These are phyloP conservation scores for Microsporum ferrugineum DNA, from an alignment of 2,329 filamentous ascomycete genomes.

Conservation along the genomic window DNA sequence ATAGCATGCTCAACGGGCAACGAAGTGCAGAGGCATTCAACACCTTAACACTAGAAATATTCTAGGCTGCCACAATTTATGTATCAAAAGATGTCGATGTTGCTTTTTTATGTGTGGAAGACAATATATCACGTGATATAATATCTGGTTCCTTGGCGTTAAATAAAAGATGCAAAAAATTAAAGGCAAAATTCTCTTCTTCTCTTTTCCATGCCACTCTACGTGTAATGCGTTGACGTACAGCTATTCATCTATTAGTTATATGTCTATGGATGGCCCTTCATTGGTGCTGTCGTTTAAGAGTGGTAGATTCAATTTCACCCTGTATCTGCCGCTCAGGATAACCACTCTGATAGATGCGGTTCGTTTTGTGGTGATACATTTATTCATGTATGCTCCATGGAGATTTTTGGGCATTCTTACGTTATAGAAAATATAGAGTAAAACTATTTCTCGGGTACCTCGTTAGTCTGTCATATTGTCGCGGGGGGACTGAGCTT, in stretches of 20 bases:
- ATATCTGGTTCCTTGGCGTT: not conserved
- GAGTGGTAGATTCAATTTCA: slow-evolving; percentile 56
- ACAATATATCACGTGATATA: not conserved
- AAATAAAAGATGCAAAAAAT: not conserved
- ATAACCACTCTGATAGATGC: slow-evolving; percentile 61
- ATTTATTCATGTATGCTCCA: slow-evolving; percentile 26
- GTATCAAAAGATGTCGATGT: not conserved
- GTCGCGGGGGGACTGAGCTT: too few relatives aligned
- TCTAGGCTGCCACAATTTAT: not conserved
- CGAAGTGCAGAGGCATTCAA: not conserved
- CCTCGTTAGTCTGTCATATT: not conserved
- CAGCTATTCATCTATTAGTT: slow-evolving; percentile 24
- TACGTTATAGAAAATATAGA: not conserved
- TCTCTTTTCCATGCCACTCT: slow-evolving; percentile 28
- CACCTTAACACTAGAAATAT: not conserved
- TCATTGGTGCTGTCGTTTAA: slow-evolving; percentile 45
- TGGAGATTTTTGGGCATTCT: not conserved
- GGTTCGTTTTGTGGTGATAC: slow-evolving; percentile 72
- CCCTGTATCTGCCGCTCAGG: slow-evolving; percentile 84
- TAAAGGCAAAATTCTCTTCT: slow-evolving; percentile 6
- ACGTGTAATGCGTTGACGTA: slow-evolving; percentile 31
- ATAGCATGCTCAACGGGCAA: not conserved
- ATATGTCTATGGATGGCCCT: slow-evolving; percentile 32
- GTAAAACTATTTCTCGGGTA: too few relatives aligned
- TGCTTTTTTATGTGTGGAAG: not conserved